Evolutionary conservation across 176 grass and related monocot species (phyloP).

Genomic region (Oryza rufipogon): DNA sequence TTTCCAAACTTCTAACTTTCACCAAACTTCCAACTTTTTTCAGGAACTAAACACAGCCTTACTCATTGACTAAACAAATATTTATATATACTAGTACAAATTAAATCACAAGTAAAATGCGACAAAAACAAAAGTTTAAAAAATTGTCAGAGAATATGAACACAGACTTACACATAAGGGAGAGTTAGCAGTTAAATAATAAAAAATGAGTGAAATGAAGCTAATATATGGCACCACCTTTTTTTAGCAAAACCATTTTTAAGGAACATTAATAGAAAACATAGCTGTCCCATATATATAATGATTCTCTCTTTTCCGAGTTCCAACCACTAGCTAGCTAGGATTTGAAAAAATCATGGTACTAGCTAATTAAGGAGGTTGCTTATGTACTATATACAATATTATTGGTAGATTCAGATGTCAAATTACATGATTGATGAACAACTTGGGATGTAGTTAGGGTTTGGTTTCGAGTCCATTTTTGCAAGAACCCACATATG

Average conservation of each 20-base stretch:
- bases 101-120: no score
- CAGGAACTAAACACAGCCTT: no score
- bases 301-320: not conserved
- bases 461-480: slow-evolving; percentile 15
- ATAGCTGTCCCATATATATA: not conserved
- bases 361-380: not conserved
- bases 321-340: not conserved
- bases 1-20: no score
- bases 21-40: no score
- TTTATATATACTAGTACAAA: no score
- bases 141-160: no score
- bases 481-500: not conserved
- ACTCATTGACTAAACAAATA: no score
- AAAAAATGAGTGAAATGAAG: no score
- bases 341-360: not conserved
- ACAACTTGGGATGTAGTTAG: not conserved
- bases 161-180: no score
- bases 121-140: not conserved
- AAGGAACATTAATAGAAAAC: not conserved
- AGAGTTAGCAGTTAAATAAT: no score
- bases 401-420: not conserved
- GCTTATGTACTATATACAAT: not conserved
- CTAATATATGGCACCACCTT: no score
- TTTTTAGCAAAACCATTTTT: not conserved
- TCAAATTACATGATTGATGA: not conserved